A percentile compares a stretch with the other conserved stretches of the same genome.
Conservation (phyloP, 768 basidiomycete genomes). For the Kwoniella bestiolae region DNA sequence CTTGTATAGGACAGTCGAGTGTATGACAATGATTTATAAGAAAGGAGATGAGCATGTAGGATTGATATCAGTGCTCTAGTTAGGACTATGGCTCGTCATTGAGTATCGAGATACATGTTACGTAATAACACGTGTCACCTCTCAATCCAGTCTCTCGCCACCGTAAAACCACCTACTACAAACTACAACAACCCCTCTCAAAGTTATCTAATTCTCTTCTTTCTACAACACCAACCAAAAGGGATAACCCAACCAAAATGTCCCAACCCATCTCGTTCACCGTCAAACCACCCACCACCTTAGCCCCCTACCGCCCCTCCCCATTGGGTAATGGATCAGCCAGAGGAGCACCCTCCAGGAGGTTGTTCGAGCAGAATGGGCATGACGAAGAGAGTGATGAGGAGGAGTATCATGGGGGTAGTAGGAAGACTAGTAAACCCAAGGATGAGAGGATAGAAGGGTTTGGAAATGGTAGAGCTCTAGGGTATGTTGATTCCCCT, state of each 20-base stretch:
- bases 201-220: background rate
- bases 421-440: constrained; percentile 20
- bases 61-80: too few species aligned
- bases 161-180: background rate
- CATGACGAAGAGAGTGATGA: constrained; percentile 58
- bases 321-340: constrained; percentile 45
- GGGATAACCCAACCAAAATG: constrained; percentile 35
- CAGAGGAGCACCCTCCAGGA: constrained; percentile 36
- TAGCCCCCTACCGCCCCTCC: constrained; percentile 48
- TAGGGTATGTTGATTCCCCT: constrained; percentile 74
- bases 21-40: too few species aligned
- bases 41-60: too few species aligned
- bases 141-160: constrained; percentile 5
- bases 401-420: constrained; percentile 57
- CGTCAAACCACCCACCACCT: constrained; percentile 72
- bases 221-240: constrained; percentile 11
- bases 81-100: constrained; percentile 20
- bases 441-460: constrained; percentile 74
- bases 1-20: too few species aligned
- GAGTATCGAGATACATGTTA: background rate
- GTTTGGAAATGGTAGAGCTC: constrained; percentile 72
- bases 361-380: constrained; percentile 42
- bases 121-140: background rate
- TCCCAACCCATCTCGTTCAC: constrained; percentile 73
- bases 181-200: background rate